Conservation (phyloP, 495 filamentous ascomycete species). For the Neurospora sublineolata region DNA sequence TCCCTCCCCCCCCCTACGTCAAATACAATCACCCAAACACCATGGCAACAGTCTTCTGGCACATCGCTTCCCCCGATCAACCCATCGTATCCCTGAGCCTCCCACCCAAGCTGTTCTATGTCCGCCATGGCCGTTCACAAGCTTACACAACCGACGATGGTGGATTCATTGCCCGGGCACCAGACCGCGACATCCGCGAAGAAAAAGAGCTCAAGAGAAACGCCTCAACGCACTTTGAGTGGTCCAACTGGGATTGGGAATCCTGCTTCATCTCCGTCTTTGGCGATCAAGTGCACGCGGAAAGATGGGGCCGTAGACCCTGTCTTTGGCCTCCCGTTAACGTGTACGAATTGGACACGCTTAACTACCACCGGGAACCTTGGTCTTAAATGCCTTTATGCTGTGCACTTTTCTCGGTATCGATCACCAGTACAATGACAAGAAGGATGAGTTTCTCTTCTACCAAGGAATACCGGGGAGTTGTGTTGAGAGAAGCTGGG, state of each 20-base stretch:
- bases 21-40: background rate
- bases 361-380: background rate
- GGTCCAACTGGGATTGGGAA: background rate
- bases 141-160: background rate
- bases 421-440: fast-evolving
- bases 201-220: background rate
- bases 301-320: background rate
- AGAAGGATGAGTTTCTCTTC: background rate
- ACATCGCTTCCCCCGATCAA: background rate
- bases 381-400: background rate
- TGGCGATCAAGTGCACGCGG: background rate
- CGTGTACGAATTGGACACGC: background rate
- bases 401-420: background rate
- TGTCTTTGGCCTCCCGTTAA: fast-evolving
- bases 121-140: background rate
- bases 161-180: background rate
- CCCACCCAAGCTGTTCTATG: background rate
- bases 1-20: background rate
- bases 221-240: background rate
- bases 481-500: background rate
- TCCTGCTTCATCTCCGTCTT: background rate
- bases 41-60: background rate
- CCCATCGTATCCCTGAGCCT: background rate
- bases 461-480: background rate
- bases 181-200: background rate